A percentile compares a stretch with the other conserved stretches of the same genome.
Conservation (phyloP, 257 asterid species). For the Penstemon newberryi region DNA sequence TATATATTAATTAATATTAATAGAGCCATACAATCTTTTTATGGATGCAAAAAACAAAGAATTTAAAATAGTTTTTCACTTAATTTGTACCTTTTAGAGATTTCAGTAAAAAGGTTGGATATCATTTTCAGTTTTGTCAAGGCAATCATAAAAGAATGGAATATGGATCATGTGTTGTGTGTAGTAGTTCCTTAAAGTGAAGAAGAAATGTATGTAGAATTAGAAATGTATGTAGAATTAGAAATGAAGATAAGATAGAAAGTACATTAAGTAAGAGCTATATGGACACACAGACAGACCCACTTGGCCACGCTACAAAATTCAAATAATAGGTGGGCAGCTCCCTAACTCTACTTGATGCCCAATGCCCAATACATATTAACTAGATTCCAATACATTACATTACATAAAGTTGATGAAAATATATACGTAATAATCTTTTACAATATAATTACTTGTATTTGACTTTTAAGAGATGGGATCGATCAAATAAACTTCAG, state of each 20-base stretch:
- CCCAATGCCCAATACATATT: conserved; percentile 15
- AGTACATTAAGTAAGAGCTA: conserved; percentile 16
- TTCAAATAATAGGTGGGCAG: conserved; percentile 41
- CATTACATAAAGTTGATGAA: conserved; percentile 4
- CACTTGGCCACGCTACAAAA: conserved; percentile 50
- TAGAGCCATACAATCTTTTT: conserved; percentile 23
- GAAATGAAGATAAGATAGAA: conserved; percentile 24
- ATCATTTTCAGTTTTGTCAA: conserved; percentile 29
- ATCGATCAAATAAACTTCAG: conserved; percentile 48
- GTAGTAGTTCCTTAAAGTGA: conserved; percentile 20
- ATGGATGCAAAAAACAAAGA: conserved; percentile 16
- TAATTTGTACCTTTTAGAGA: conserved; percentile 30
- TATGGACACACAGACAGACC: conserved; percentile 29
- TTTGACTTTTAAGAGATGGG: conserved; percentile 45
- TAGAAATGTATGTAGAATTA: conserved; percentile 42
- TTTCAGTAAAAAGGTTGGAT: conserved; percentile 35
- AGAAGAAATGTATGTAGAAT: conserved; percentile 46
- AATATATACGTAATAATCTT: conserved; percentile 24
- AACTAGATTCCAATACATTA: conserved; percentile 17
- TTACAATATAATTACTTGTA: conserved; percentile 25
- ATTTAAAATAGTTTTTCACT: conserved; percentile 29
- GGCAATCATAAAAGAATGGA: conserved; percentile 46
- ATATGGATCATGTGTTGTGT: conserved; percentile 29
- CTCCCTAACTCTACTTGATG: conserved; percentile 28
- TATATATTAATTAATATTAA: conserved; percentile 7